Percentiles rank a stretch among this genome's conserved stretches.
These are phyloP conservation scores for Psidium friedrichsthalianum DNA, from an alignment of 345 rosid species.

Conservation along the genomic window DNA sequence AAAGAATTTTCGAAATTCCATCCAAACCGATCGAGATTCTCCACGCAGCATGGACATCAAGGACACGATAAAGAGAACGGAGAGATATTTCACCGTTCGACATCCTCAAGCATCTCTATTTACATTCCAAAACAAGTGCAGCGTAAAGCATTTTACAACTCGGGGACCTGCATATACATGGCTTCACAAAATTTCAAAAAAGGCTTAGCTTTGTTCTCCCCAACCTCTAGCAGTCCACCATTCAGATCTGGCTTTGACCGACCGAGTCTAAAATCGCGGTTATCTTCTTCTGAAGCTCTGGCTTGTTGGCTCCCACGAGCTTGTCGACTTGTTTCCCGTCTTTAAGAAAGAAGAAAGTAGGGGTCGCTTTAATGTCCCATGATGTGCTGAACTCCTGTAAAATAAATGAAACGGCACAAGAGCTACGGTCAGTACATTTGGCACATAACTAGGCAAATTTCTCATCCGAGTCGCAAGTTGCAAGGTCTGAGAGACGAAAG, in stretches of 20 bases:
- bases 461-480: neutral
- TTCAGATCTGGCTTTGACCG: neutral
- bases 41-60: neutral
- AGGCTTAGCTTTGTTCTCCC: neutral
- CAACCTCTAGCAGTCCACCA: neutral
- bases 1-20: neutral
- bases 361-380: constrained; percentile 87
- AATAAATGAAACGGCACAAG: neutral
- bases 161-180: neutral
- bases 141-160: neutral
- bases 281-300: constrained; percentile 67
- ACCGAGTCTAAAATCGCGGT: constrained; percentile 31
- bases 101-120: neutral
- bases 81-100: neutral
- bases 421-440: neutral
- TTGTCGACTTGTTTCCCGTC: constrained; percentile 70
- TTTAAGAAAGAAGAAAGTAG: constrained; percentile 83
- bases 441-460: neutral
- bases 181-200: neutral
- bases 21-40: neutral
- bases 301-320: constrained; percentile 84
- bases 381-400: constrained; percentile 76
- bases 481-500: neutral
- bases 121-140: neutral
- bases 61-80: neutral